Conservation (phyloP, 345 rosid species). For the Turritis glabra region DNA sequence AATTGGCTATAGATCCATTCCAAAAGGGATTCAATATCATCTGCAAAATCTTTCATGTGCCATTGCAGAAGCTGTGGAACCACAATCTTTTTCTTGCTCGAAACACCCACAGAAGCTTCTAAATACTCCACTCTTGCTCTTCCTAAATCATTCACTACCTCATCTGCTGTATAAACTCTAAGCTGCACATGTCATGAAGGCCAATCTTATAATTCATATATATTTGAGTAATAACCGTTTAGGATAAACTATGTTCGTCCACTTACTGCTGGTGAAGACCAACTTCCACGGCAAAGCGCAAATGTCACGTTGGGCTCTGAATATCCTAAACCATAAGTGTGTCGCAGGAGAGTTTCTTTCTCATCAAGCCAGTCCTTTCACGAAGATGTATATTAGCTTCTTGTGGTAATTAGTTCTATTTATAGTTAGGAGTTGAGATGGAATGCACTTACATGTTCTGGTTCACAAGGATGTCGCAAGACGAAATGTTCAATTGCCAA, state of each 20-base stretch:
- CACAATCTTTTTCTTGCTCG: slow-evolving; percentile 74
- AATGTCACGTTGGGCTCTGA: slow-evolving; percentile 89
- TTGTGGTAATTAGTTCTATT: not conserved
- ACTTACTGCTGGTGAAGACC: slow-evolving; percentile 97
- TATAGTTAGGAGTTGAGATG: not conserved
- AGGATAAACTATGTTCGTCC: not conserved
- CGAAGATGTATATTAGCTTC: slow-evolving; percentile 20
- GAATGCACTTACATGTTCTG: slow-evolving; percentile 54
- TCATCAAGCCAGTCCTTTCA: slow-evolving; percentile 62
- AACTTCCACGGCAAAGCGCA: slow-evolving; percentile 87
- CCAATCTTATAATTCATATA: not conserved
- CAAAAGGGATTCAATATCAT: slow-evolving; percentile 68
- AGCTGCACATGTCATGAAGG: slow-evolving; percentile 48
- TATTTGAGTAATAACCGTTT: not conserved
- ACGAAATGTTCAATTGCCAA: slow-evolving; percentile 90
- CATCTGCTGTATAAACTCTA: slow-evolving; percentile 71
- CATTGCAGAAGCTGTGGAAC: slow-evolving; percentile 86
- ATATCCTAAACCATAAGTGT: slow-evolving; percentile 82
- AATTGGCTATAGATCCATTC: slow-evolving; percentile 93
- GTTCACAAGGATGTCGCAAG: slow-evolving; percentile 76
- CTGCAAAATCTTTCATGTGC: slow-evolving; percentile 92
- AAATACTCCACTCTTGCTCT: slow-evolving; percentile 76
- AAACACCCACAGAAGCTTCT: slow-evolving; percentile 79
- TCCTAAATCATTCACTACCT: slow-evolving; percentile 67
- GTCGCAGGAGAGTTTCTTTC: slow-evolving; percentile 74